phyloP scores from a whole-genome alignment of 2,329 filamentous ascomycete species.

The Talaromyces sp. region DNA sequence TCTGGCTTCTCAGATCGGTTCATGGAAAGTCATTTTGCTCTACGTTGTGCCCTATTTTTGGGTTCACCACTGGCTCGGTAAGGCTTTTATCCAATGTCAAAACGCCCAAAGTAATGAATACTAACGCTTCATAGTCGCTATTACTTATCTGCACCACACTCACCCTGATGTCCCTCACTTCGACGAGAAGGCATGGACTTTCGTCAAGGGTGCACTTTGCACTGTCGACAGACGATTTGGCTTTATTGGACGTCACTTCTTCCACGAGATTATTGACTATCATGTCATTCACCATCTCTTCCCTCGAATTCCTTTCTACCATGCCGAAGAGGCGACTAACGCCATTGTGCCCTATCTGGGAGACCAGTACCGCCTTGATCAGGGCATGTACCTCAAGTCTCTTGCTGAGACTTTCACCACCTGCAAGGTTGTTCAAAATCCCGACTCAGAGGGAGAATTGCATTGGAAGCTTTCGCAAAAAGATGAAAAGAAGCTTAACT shows the following conservation, averaged over 20 bases:
- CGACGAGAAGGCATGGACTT: constrained; percentile 61
- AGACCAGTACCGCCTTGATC: constrained; percentile 18
- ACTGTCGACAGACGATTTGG: constrained; percentile 68
- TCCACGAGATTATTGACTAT: constrained; percentile 66
- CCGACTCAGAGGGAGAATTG: constrained; percentile 17
- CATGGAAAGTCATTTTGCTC: constrained; percentile 59
- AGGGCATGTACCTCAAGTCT: constrained; percentile 17
- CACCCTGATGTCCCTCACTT: constrained; percentile 61
- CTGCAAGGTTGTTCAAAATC: constrained; percentile 18
- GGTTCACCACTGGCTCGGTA: constrained; percentile 70
- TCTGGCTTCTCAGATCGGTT: constrained; percentile 57
- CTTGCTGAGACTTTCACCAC: constrained; percentile 17
- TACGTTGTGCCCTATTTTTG: constrained; percentile 68
- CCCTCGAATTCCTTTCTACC: constrained; percentile 63
- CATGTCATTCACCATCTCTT: constrained; percentile 66
- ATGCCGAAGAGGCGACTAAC: constrained; percentile 60
- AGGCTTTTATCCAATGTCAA: constrained; percentile 34
- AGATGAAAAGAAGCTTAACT: constrained; percentile 16
- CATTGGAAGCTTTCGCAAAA: constrained; percentile 15
- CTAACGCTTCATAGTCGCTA: constrained; percentile 56
- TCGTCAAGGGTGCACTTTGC: constrained; percentile 61
- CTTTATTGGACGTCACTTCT: constrained; percentile 63
- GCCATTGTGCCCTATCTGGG: constrained; percentile 59
- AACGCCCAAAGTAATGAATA: background rate
- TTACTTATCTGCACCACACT: constrained; percentile 75